Evolutionary conservation across 1,139 yeast genomes (phyloP), one percentile per base, ranked within the genome.

Genomic region (Yamadazyma aaseri): DNA sequence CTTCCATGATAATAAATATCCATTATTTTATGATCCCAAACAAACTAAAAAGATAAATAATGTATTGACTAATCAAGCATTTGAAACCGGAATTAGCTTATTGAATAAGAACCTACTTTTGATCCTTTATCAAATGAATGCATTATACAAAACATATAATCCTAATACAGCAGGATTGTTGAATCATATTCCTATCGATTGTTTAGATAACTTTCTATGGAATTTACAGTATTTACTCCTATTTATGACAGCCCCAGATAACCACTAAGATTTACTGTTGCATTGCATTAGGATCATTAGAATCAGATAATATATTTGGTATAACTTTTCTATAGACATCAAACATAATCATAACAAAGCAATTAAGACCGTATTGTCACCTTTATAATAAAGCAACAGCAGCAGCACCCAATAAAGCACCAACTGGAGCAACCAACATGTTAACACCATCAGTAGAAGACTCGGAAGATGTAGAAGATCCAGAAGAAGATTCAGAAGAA

Each of bases 191-290:
- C 74, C 75, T 1, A 44, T 55, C 3, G 74, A 70, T 33, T 63
- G 71, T 41, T 43, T 57, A 13, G 75, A 68, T 45, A 67, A 68
- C 39, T 56, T 68, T 31, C 48, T 68, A 39, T 70, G 76, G 76
- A 65, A 58, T 34, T 43, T 70, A 22, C 63, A 68, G 36, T 69
- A 63, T 39, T 40, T 69, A 21, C 39, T 63, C 14, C 47, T 70
- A 26, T 65, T 58, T 36, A 46, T 69, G 30, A 67, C 73, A 3
- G 73, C 49, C n/a, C n/a, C n/a, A n/a, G n/a, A n/a, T n/a, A n/a
- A n/a, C n/a, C n/a, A n/a, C n/a, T n/a, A n/a, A n/a, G n/a, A n/a
- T n/a, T n/a, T n/a, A n/a, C n/a, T n/a, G n/a, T n/a, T n/a, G n/a
- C n/a, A n/a, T n/a, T n/a, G n/a, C n/a, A n/a, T n/a, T n/a, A n/a